phyloP scores from a whole-genome alignment of 192 early-diverging fungal species.

The Gorgonomyces haynaldii region DNA sequence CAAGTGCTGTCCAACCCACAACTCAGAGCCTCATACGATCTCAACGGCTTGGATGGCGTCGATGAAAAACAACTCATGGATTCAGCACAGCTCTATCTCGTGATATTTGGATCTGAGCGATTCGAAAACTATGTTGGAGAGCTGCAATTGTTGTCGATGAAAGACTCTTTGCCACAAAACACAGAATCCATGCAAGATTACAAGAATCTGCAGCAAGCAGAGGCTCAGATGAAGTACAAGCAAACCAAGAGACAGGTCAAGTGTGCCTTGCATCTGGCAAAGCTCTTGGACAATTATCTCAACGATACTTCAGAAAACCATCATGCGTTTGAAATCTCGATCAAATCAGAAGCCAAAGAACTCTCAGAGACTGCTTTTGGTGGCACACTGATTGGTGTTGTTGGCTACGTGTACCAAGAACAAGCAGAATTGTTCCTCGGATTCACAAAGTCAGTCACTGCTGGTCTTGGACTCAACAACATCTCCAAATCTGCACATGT shows the following conservation, averaged over 20 bases:
- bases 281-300: conserved; percentile 6
- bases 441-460: conserved; percentile 16
- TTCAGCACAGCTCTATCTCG: conserved; percentile 17
- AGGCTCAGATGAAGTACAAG: conserved; percentile 5
- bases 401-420: conserved; percentile 21
- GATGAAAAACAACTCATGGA: conserved; percentile 16
- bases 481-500: conserved; percentile 14
- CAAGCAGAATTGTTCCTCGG: conserved; percentile 15
- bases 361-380: conserved; percentile 19
- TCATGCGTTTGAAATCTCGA: conserved; percentile 8
- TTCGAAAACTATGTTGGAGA: conserved; percentile 24
- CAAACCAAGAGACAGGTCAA: conserved; percentile 24
- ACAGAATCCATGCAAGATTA: not conserved
- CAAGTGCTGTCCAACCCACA: conserved; percentile 38
- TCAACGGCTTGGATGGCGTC: conserved; percentile 13
- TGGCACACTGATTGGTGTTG: conserved; percentile 22
- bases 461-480: conserved; percentile 17
- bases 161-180: not conserved
- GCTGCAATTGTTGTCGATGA: conserved; percentile 14
- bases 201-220: not conserved
- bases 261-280: conserved; percentile 15
- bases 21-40: conserved; percentile 19
- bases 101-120: conserved; percentile 18
- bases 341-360: conserved; percentile 16
- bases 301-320: conserved; percentile 13